These are phyloP conservation scores for Olyra latifolia DNA, from an alignment of 176 grass and related monocot species.

Conservation along the genomic window DNA sequence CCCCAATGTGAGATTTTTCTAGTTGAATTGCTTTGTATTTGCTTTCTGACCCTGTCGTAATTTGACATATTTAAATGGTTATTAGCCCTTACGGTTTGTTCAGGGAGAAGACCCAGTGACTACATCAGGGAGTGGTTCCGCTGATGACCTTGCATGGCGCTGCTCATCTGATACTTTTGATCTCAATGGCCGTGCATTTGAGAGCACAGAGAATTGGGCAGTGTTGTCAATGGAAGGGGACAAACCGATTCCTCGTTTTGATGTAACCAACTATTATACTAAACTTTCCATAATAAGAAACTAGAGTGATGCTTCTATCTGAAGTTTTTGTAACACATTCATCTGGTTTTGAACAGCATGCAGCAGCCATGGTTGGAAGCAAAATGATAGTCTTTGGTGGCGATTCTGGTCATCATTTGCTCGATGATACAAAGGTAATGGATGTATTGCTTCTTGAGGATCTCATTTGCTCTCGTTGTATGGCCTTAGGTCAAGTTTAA, in stretches of 20 bases:
- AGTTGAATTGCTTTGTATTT: constrained; percentile 23
- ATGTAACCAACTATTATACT: constrained; percentile 54
- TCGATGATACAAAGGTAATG: constrained; percentile 90
- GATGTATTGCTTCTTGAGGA: constrained; percentile 5
- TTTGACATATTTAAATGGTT: constrained; percentile 16
- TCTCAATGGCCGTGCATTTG: constrained; percentile 56
- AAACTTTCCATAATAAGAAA: background rate
- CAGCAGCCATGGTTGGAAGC: constrained; percentile 85
- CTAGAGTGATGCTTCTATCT: constrained; percentile 4
- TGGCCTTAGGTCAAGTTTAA: constrained; percentile 10
- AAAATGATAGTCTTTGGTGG: constrained; percentile 97
- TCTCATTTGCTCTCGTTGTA: background rate
- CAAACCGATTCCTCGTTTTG: constrained; percentile 74
- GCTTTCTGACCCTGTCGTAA: background rate
- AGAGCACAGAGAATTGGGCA: constrained; percentile 78
- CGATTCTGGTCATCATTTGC: constrained; percentile 64
- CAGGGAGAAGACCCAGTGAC: constrained; percentile 72
- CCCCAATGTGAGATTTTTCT: constrained; percentile 58
- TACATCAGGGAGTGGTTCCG: constrained; percentile 66
- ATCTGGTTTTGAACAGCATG: constrained; percentile 62
- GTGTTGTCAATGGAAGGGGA: constrained; percentile 73
- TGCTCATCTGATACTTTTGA: constrained; percentile 65
- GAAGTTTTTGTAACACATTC: constrained; percentile 32
- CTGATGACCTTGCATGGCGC: constrained; percentile 58
- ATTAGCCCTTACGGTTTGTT: constrained; percentile 32